Percentiles rank a stretch among this genome's conserved stretches.
Conservation (phyloP, 495 filamentous ascomycete genomes). For the Evernia prunastri region DNA sequence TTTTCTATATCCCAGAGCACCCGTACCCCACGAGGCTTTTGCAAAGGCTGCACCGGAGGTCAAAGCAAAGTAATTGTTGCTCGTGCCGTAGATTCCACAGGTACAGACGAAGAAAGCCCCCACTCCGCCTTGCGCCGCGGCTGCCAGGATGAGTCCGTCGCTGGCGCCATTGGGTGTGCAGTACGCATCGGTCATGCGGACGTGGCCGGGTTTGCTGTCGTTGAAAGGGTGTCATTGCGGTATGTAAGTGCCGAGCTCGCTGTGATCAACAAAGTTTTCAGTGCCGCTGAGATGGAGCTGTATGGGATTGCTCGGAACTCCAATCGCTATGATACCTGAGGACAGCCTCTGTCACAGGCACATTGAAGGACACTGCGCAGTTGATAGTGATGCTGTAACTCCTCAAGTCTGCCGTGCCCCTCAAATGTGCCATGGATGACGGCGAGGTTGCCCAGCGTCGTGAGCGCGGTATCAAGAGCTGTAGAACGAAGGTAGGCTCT, state of each 20-base stretch:
- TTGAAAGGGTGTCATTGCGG: neutral
- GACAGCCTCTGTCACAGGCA: constrained; percentile 9
- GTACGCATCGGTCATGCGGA: constrained; percentile 6
- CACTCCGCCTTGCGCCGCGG: neutral
- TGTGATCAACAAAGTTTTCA: constrained; percentile 12
- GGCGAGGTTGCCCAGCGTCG: neutral
- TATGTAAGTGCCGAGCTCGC: constrained; percentile 6
- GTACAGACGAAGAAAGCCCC: constrained; percentile 16
- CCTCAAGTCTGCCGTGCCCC: constrained; percentile 2
- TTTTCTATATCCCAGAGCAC: constrained; percentile 9
- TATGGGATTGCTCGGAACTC: neutral
- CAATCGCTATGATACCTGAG: constrained; percentile 3
- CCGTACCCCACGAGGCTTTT: constrained; percentile 5
- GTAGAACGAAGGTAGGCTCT: constrained; percentile 12
- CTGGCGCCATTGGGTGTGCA: constrained; percentile 10
- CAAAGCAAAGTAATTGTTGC: neutral
- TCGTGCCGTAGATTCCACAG: constrained; percentile 2
- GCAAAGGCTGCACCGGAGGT: neutral
- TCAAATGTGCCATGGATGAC: constrained; percentile 13
- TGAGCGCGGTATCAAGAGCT: constrained; percentile 4
- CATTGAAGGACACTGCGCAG: constrained; percentile 12
- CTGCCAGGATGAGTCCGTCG: constrained; percentile 9
- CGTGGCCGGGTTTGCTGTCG: constrained; percentile 2
- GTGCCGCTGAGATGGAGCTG: constrained; percentile 16
- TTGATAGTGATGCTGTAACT: constrained; percentile 15